Percentiles rank a stretch among this genome's conserved stretches.
Conservation (phyloP, 1,139 yeast species). For the Zygotorulaspora mrakii region DNA sequence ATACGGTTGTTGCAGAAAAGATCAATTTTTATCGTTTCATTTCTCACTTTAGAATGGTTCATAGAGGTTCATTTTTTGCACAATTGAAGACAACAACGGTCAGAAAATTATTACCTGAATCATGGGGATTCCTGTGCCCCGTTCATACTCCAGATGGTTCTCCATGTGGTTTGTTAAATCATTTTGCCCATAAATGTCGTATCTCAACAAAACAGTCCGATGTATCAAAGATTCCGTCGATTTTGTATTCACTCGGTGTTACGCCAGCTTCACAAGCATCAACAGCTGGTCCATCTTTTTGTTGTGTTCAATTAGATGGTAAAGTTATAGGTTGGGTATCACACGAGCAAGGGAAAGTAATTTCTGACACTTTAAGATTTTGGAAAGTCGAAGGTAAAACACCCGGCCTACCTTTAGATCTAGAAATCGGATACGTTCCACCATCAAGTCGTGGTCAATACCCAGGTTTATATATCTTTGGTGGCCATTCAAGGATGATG, state of each 20-base stretch:
- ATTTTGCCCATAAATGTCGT: constrained; percentile 90
- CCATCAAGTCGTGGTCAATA: constrained; percentile 94
- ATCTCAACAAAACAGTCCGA: constrained; percentile 76
- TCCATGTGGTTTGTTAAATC: constrained; percentile 97
- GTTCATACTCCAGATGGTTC: constrained; percentile 99
- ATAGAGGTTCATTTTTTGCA: constrained; percentile 98
- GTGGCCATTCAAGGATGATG: constrained; percentile 92
- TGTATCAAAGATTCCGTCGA: constrained; percentile 64
- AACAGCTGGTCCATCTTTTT: constrained; percentile 82
- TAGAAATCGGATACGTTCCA: constrained; percentile 94
- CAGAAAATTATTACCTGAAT: constrained; percentile 91
- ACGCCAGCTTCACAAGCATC: constrained; percentile 65
- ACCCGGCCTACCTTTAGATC: constrained; percentile 68
- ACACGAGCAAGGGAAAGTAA: constrained; percentile 78
- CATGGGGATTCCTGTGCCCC: constrained; percentile 99
- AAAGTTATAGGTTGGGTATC: constrained; percentile 90
- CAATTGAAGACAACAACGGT: constrained; percentile 97
- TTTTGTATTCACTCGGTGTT: constrained; percentile 74
- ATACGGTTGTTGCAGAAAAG: constrained; percentile 97
- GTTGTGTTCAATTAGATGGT: constrained; percentile 94
- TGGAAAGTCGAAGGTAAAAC: constrained; percentile 86
- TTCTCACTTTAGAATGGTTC: constrained; percentile 98
- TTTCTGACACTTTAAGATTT: constrained; percentile 85
- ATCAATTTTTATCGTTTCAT: constrained; percentile 95
- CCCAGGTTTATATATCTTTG: constrained; percentile 89